A percentile compares a stretch with the other conserved stretches of the same genome.
Evolutionary conservation across 1,139 yeast species (phyloP).

Genomic region (Pichiaceae sp.): DNA sequence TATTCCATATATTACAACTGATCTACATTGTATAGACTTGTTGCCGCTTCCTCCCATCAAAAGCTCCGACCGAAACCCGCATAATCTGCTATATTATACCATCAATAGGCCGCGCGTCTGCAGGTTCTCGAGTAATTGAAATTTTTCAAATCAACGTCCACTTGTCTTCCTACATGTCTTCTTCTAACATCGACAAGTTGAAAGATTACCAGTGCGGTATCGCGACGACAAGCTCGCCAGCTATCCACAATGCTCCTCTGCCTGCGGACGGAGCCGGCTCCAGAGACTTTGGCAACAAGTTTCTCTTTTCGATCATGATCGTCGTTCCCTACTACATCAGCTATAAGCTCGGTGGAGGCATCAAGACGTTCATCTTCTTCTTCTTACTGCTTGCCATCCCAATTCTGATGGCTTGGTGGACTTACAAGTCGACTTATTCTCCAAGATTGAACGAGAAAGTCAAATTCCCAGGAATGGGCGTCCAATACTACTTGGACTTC

Average conservation of each 20-base stretch:
- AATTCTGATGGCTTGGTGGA: slow-evolving; percentile 76
- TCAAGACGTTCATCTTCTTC: slow-evolving; percentile 53
- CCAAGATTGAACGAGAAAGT: slow-evolving; percentile 80
- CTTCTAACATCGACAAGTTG: slow-evolving; percentile 6
- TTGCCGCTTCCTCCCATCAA: no score
- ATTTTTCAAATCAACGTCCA: no score
- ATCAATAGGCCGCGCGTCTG: no score
- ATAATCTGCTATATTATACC: no score
- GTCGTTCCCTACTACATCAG: slow-evolving; percentile 59
- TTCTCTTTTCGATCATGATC: slow-evolving; percentile 43
- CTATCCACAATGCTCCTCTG: slow-evolving; percentile 78
- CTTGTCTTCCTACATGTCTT: no score
- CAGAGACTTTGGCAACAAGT: slow-evolving; percentile 59
- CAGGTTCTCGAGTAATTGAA: no score
- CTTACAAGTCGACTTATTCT: slow-evolving; percentile 63
- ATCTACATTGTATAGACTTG: no score
- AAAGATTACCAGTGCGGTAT: slow-evolving; percentile 10
- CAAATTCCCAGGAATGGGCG: slow-evolving; percentile 67
- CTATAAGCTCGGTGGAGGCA: slow-evolving; percentile 67
- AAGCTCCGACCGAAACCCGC: no score
- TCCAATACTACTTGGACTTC: slow-evolving; percentile 73
- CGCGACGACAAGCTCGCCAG: slow-evolving; percentile 38
- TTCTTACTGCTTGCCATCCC: slow-evolving; percentile 55
- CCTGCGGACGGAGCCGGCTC: slow-evolving; percentile 93
- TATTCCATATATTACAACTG: no score